These are phyloP conservation scores for Grifola frondosa DNA, from an alignment of 1,284 basidiomycete genomes.

Conservation along the genomic window DNA sequence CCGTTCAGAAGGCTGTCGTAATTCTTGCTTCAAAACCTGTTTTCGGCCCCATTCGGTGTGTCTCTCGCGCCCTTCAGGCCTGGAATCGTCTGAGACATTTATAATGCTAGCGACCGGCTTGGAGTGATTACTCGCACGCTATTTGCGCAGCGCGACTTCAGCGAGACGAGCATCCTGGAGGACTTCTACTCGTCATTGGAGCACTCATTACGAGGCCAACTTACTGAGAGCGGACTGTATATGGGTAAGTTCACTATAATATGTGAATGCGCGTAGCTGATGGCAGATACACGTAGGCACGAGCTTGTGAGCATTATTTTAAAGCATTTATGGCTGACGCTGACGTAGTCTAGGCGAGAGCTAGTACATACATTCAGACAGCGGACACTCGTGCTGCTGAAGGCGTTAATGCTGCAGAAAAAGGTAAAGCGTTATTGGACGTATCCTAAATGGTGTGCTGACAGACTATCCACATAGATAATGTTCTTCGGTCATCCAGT, in stretches of 20 bases:
- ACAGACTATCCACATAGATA: conserved; percentile 51
- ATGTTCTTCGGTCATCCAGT: conserved; percentile 98
- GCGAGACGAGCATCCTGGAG: conserved; percentile 78
- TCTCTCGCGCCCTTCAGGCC: too few species aligned
- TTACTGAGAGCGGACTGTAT: conserved; percentile 81
- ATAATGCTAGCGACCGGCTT: conserved; percentile 68
- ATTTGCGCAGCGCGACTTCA: conserved; percentile 89
- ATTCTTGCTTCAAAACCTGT: conserved; percentile 89
- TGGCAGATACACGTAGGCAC: conserved; percentile 60
- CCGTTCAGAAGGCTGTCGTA: conserved; percentile 97
- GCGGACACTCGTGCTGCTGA: conserved; percentile 90
- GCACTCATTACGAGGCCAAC: conserved; percentile 59
- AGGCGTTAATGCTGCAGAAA: conserved; percentile 92
- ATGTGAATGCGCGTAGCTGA: not conserved
- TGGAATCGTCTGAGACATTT: not conserved
- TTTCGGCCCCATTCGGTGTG: conserved; percentile 82
- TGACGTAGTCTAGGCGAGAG: conserved; percentile 60
- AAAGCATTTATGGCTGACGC: not conserved
- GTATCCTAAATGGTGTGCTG: not conserved
- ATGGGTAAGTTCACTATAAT: conserved; percentile 60
- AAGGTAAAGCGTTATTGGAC: conserved; percentile 59
- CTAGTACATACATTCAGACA: conserved; percentile 94
- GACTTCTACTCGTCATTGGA: conserved; percentile 82
- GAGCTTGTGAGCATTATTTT: conserved; percentile 59
- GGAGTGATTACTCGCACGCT: conserved; percentile 94